Conservation (phyloP, 768 basidiomycete species). For the Calocybe indica region DNA sequence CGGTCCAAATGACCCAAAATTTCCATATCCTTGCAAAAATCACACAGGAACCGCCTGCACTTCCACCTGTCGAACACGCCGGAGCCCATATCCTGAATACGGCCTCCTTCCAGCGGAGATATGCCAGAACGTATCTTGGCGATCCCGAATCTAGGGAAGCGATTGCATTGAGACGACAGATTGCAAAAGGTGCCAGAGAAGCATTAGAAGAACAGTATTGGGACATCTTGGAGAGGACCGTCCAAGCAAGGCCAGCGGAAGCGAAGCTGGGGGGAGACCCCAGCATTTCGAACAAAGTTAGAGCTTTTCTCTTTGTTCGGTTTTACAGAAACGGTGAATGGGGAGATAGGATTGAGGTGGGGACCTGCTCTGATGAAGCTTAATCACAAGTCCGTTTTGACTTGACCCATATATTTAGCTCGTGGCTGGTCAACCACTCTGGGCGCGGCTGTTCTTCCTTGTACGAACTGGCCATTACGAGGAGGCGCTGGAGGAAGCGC, state of each 20-base stretch:
- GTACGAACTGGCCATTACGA: slow-evolving; percentile 77
- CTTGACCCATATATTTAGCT: slow-evolving; percentile 38
- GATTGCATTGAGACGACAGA: slow-evolving; percentile 57
- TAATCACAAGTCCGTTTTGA: background rate
- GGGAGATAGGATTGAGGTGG: slow-evolving; percentile 84
- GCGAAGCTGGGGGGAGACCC: slow-evolving; percentile 91
- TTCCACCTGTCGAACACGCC: slow-evolving; percentile 74
- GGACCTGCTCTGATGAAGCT: slow-evolving; percentile 10
- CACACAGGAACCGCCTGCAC: slow-evolving; percentile 65
- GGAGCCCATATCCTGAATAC: slow-evolving; percentile 80
- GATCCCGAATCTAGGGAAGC: slow-evolving; percentile 62
- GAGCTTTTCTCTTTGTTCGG: slow-evolving; percentile 78
- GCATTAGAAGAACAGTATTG: slow-evolving; percentile 89
- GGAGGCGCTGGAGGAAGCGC: slow-evolving; percentile 77
- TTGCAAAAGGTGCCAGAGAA: slow-evolving; percentile 71
- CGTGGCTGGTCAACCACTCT: slow-evolving; percentile 81
- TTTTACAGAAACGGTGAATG: slow-evolving; percentile 81
- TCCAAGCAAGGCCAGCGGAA: slow-evolving; percentile 77
- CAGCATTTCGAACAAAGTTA: slow-evolving; percentile 80
- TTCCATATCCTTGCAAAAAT: slow-evolving; percentile 75
- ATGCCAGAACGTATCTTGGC: slow-evolving; percentile 73
- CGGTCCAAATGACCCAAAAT: slow-evolving; percentile 59
- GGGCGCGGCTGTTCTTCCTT: slow-evolving; percentile 93
- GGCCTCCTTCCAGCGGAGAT: slow-evolving; percentile 76
- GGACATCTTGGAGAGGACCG: slow-evolving; percentile 74